Conservation (phyloP, 441 rosid genomes). For the Caryocar brasiliense region DNA sequence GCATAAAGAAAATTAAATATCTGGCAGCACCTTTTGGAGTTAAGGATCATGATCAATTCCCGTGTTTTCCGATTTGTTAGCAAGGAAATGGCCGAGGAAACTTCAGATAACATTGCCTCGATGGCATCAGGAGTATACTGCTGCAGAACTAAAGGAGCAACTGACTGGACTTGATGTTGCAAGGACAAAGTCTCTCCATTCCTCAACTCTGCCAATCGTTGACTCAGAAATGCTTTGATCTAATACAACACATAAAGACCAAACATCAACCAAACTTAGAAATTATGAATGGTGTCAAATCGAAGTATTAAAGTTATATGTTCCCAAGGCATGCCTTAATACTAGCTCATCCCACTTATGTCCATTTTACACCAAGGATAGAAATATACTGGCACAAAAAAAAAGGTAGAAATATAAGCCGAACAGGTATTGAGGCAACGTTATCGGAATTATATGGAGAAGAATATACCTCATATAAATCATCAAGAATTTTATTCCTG, state of each 20-base stretch:
- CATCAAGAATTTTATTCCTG: constrained; percentile 87
- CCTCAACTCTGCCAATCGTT: constrained; percentile 63
- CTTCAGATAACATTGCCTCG: constrained; percentile 53
- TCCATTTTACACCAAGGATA: not conserved
- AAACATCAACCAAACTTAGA: constrained; percentile 4
- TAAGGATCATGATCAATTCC: constrained; percentile 83
- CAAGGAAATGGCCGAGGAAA: constrained; percentile 57
- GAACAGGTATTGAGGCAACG: not conserved
- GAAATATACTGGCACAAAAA: not conserved
- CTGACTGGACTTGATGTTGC: constrained; percentile 92
- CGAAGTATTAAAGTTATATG: too few species aligned
- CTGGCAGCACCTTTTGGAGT: constrained; percentile 66
- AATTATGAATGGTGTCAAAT: too few species aligned
- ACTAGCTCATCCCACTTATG: too few species aligned
- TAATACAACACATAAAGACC: constrained; percentile 21
- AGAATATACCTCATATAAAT: constrained; percentile 66
- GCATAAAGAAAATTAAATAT: constrained; percentile 4
- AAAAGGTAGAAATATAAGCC: not conserved
- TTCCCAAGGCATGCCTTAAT: too few species aligned
- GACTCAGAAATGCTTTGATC: constrained; percentile 82
- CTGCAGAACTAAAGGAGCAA: constrained; percentile 81
- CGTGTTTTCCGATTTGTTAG: constrained; percentile 76
- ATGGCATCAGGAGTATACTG: constrained; percentile 77
- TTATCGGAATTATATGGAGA: not conserved
- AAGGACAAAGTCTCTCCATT: constrained; percentile 71